Percentiles rank a stretch among this genome's conserved stretches.
These are phyloP conservation scores for Stipa capillata DNA, from an alignment of 176 grass and related monocot species.

Conservation along the genomic window DNA sequence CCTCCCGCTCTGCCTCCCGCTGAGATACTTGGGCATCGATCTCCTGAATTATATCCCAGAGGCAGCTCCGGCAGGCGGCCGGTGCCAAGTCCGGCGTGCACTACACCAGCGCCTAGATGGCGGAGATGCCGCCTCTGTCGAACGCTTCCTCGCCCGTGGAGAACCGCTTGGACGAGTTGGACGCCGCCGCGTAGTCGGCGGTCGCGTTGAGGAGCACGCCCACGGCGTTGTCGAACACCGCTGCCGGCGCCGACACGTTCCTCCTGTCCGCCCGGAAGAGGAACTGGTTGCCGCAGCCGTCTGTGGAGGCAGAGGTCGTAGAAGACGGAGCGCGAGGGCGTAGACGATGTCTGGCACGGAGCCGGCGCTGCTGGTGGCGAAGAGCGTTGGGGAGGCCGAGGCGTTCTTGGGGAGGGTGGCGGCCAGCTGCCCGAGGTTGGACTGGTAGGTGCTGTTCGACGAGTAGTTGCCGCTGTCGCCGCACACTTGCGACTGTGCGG, in stretches of 20 bases:
- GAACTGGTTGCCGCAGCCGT: neutral
- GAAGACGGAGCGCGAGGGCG: neutral
- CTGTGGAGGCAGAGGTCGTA: neutral
- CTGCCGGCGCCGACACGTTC: neutral
- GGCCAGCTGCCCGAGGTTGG: slow-evolving; percentile 8
- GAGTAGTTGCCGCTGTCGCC: neutral
- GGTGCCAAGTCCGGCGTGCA: neutral
- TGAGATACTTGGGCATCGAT: neutral
- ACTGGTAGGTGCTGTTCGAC: neutral
- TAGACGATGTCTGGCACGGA: neutral
- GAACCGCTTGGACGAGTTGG: neutral
- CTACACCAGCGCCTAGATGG: slow-evolving; percentile 14
- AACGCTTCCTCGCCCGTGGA: neutral
- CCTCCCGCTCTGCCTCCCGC: neutral
- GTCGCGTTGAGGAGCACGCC: neutral
- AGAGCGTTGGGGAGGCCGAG: neutral
- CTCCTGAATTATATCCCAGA: neutral
- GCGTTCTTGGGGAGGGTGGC: neutral
- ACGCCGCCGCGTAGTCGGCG: neutral
- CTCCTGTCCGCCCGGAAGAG: neutral
- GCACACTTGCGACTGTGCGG: too few species aligned
- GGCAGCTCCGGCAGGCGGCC: neutral
- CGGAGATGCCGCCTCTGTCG: neutral
- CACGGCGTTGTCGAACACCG: neutral
- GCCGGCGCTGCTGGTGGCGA: neutral